phyloP scores from a whole-genome alignment of 2,329 filamentous ascomycete species.

The Aspergillus felis region DNA sequence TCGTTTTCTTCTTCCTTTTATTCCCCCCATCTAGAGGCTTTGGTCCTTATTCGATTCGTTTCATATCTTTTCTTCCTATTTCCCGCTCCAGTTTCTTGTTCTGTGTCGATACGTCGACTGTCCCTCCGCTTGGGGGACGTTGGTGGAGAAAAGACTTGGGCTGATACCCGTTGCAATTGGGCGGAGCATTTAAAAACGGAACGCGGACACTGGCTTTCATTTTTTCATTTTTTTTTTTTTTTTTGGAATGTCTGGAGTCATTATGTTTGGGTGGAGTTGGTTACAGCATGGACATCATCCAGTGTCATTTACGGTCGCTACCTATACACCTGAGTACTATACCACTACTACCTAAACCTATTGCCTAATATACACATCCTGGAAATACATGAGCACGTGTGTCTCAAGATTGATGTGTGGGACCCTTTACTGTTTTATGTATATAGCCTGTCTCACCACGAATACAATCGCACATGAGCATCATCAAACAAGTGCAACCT shows the following conservation, averaged over 20 bases:
- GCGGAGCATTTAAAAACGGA: slow-evolving; percentile 13
- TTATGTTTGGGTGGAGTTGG: not conserved
- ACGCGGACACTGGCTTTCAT: not conserved
- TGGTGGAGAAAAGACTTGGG: slow-evolving; percentile 5
- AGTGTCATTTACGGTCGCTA: not conserved
- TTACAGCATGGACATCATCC: not conserved
- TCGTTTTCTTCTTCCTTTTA: slow-evolving; percentile 7
- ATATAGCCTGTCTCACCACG: not conserved
- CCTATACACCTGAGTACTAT: not conserved
- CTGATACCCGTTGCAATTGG: slow-evolving; percentile 15
- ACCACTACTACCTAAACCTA: not conserved
- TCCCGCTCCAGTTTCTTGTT: not conserved
- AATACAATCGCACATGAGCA: not conserved
- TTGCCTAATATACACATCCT: not conserved
- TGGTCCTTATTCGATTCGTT: not conserved
- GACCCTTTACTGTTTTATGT: not conserved
- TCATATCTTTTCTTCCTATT: not conserved
- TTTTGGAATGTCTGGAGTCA: not conserved
- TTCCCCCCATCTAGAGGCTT: not conserved
- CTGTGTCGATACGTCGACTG: not conserved
- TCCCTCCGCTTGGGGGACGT: slow-evolving; percentile 1
- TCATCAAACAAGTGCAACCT: not conserved
- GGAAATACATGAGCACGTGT: not conserved
- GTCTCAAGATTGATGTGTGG: not conserved
- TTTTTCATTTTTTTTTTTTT: no score